Evolutionary conservation across 225 moss, liverwort and hornwort species (phyloP), one percentile per base, ranked within the genome.

Genomic region (Polytrichum formosum): DNA sequence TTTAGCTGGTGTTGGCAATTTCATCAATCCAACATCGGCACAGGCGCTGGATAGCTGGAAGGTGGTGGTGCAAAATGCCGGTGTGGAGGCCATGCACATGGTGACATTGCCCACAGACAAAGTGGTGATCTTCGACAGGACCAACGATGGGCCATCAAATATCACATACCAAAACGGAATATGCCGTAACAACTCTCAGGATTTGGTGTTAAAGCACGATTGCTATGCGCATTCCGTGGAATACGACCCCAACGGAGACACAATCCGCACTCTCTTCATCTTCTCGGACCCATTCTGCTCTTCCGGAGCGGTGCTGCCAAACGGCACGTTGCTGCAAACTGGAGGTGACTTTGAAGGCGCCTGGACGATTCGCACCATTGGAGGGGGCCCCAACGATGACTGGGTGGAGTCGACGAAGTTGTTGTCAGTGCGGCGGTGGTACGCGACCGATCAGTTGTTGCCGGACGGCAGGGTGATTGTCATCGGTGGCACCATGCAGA

Each of bases 1-100:
- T 46, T 46, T 46, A 46, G 46, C 3, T 46, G 46, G 46, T 46
- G 46, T 13, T 46, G 46, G 46, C 46, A 46, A 46, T 3, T 46
- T 46, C 46, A 46, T 46, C 46, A 46, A 46, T 13, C 16, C 46
- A 46, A 25, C 18, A 63, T 46, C 13, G 13, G 46, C 46, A 46
- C 13, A 46, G 46, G 13, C 13, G 46, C 46, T 28, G 7, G 69
- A 58, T 20, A 53, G 53, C 22, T 70, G 53, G 53, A 54, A 55
- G 27, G 53, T 70, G 55, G 20, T 70, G 22, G 69, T 70, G 22
- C 8, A 25, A 19, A 56, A 70, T 56, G 69, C 53, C 22, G 69
- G 69, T 20, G 69, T 70, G 5, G 53, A 53, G 20, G 69, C 69
- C 27, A 70, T 70, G 69, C 69, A 70, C 69, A 70, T 70, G 69